These are phyloP conservation scores for Coniophora puteana DNA, from an alignment of 1,284 basidiomycete species.

Conservation along the genomic window DNA sequence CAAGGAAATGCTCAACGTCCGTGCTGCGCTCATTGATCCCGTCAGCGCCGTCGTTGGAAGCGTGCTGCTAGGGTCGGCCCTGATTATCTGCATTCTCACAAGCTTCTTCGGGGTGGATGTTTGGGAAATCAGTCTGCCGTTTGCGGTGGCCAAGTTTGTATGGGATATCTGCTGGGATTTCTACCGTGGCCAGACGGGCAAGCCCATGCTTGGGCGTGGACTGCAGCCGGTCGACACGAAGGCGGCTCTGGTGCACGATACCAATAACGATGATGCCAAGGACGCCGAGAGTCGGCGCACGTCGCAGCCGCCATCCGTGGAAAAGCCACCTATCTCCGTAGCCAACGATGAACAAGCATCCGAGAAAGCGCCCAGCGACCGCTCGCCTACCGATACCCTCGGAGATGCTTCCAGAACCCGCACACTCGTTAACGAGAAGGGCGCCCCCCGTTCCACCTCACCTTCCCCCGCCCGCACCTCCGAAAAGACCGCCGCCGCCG, in stretches of 20 bases:
- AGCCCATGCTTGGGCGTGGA: constrained; percentile 15
- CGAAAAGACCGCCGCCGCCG: constrained; percentile 6
- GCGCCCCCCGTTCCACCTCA: background rate
- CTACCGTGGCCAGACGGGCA: constrained; percentile 34
- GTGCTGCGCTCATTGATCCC: constrained; percentile 46
- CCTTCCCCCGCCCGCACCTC: background rate
- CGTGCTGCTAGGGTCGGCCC: constrained; percentile 43
- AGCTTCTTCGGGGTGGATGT: constrained; percentile 64
- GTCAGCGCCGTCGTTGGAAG: constrained; percentile 49
- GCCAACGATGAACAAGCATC: too few species aligned
- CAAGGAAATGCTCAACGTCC: constrained; percentile 36
- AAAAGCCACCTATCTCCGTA: too few species aligned
- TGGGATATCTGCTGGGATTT: constrained; percentile 66
- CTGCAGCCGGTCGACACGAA: background rate
- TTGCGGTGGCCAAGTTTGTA: constrained; percentile 69
- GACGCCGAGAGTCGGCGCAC: too few species aligned
- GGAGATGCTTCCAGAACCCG: background rate
- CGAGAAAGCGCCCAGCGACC: too few species aligned
- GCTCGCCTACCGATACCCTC: too few species aligned
- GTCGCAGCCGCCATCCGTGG: too few species aligned
- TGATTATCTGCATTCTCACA: constrained; percentile 48
- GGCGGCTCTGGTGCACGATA: too few species aligned
- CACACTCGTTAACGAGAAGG: background rate
- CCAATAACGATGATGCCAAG: too few species aligned
- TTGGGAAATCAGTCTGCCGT: constrained; percentile 86